phyloP scores from a whole-genome alignment of 139 green algal genomes.

The Tetradesmus lagerheimii region DNA sequence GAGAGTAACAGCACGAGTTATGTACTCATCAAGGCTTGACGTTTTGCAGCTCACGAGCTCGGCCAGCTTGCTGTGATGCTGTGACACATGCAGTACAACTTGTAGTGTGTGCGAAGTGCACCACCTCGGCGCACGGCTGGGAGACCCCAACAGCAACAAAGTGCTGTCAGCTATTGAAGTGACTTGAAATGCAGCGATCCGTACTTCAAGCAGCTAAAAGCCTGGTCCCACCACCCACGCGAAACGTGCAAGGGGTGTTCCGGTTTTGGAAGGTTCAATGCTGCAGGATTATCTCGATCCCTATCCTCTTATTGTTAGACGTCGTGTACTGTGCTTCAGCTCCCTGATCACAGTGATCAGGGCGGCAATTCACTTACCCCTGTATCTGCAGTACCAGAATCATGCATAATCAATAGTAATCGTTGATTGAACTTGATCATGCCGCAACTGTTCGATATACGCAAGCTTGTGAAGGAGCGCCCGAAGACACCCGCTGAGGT shows the following conservation, averaged over 20 bases:
- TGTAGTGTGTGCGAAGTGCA: too few species aligned
- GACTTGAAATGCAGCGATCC: not conserved
- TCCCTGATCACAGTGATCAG: constrained; percentile 1
- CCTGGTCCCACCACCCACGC: not conserved
- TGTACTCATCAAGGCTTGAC: too few species aligned
- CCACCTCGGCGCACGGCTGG: not conserved
- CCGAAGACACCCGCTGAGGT: constrained; percentile 12
- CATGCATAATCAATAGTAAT: not conserved
- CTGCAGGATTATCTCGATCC: not conserved
- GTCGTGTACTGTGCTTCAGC: not conserved
- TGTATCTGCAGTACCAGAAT: not conserved
- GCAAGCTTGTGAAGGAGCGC: constrained; percentile 40
- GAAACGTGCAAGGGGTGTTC: not conserved
- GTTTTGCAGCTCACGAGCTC: too few species aligned
- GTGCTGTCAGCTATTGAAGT: too few species aligned
- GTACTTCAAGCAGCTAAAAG: not conserved
- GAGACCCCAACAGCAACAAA: too few species aligned
- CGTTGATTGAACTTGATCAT: not conserved
- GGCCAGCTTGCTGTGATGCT: too few species aligned
- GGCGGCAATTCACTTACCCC: not conserved
- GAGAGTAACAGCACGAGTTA: too few species aligned
- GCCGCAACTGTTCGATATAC: constrained; percentile 41
- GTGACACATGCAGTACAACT: too few species aligned
- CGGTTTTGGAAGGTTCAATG: not conserved
- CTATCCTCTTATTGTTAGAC: not conserved